Conservation (phyloP, 495 filamentous ascomycete species). For the Neurospora cerealis region DNA sequence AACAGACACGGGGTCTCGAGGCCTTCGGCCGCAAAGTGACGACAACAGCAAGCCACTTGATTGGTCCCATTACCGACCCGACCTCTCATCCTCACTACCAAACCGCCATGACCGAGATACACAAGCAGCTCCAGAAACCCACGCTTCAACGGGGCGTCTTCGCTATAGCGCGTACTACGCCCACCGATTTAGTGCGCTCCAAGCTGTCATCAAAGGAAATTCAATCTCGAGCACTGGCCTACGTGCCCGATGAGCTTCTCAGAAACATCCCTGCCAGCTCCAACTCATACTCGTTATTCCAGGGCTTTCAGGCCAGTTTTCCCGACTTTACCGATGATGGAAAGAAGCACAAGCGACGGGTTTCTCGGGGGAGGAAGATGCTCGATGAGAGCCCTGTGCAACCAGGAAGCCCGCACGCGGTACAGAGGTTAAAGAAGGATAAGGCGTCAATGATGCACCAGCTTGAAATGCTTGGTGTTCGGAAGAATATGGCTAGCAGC, state of each 20-base stretch:
- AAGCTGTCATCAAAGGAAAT: conserved; percentile 88
- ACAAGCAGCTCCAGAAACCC: conserved; percentile 76
- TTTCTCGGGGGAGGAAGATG: conserved; percentile 62
- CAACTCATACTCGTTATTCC: conserved; percentile 84
- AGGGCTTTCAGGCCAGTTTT: conserved; percentile 88
- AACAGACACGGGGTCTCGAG: conserved; percentile 77
- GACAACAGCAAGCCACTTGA: conserved; percentile 82
- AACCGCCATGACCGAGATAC: conserved; percentile 78
- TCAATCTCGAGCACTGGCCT: conserved; percentile 83
- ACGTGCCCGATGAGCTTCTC: conserved; percentile 84
- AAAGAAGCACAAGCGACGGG: conserved; percentile 59
- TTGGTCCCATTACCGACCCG: conserved; percentile 57
- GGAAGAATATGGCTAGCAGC: conserved; percentile 95
- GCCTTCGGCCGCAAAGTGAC: conserved; percentile 93
- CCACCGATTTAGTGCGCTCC: conserved; percentile 85
- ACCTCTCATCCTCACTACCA: conserved; percentile 59
- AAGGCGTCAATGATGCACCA: conserved; percentile 66
- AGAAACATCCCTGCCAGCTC: conserved; percentile 74
- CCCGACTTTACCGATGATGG: conserved; percentile 61
- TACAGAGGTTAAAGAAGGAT: conserved; percentile 66
- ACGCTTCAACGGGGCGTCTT: conserved; percentile 81
- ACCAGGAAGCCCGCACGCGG: conserved; percentile 44
- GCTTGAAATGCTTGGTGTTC: conserved; percentile 80
- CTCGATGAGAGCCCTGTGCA: conserved; percentile 50
- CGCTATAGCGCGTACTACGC: conserved; percentile 74